Evolutionary conservation across 2,329 filamentous ascomycete species (phyloP), one percentile per base, ranked within the genome.

Genomic region (Monilinia vaccinii-corymbosi): DNA sequence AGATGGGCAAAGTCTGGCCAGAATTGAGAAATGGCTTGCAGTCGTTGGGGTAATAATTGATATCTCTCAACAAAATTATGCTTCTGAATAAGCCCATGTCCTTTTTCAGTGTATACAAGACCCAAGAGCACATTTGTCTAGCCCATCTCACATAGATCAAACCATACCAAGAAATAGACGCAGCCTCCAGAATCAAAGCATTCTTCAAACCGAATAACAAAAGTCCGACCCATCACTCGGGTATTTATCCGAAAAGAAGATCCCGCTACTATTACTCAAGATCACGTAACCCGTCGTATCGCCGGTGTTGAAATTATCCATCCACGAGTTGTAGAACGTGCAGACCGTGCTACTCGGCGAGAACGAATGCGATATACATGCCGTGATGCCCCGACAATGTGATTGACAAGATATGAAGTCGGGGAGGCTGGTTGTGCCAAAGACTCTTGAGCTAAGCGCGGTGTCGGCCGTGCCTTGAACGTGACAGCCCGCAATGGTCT

Each of bases 221-320:
- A 58, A 58, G 25, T 58, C 28, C 9, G 46, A 31, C n/a, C 56
- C 46, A 42, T 58, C 56, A 44, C 25, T 44, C 3, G 56, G 56
- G 42, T 58, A 58, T 58, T 58, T 58, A 51, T 58, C 36, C 31
- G 45, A 50, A 44, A 50, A 58, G 25, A 50, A 58, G 4, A 50
- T 40, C 25, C 56, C 46, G 48, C 23, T 58, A 13, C 13, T 28
- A 31, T 44, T 34, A 51, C n/a, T 42, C 46, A 40, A 23, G 18
- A 50, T 23, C 34, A 50, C 55, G 48, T 49, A 47, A 18, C 49
- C 49, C 6, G 36, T 31, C 18, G 49, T 52, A 52, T 52, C 49
- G 13, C 34, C 49, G 5, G 34, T 52, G 4, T n/a, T 28, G 8
- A 52, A 55, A 21, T 55, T 14, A 55, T 55, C 51, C 45, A 51